Evolutionary conservation across 2,329 filamentous ascomycete species (phyloP), one percentile per base, ranked within the genome.

Genomic region (Epichloe gansuensis): DNA sequence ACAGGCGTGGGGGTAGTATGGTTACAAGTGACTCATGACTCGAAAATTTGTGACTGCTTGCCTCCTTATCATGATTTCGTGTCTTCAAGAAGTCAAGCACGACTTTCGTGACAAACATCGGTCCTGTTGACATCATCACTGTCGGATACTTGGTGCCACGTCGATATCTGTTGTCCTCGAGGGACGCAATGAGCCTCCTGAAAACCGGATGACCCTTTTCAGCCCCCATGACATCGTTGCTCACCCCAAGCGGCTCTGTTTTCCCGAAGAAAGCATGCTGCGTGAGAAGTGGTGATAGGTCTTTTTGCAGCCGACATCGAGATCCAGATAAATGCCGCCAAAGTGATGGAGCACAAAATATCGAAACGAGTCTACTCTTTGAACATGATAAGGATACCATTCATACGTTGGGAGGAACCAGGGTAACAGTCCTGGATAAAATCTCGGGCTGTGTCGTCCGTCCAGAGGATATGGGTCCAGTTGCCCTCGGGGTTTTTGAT

Each of bases 281-380:
- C 31, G 13, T 25, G 39, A 51, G 42, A 5, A 51, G 42, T 21
- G 42, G 41, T 15, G 50, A 46, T 4, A 51, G 50, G 28, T 51
- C 50, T 15, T 41, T 48, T 3, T 7, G n/a, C 47, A 48, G 25
- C 47, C 47, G 3, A 48, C 25, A 66, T 93, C 87, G 47, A 91
- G 70, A 62, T 93, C 87, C 59, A 91, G 82, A 67, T 91, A 91
- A 52, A 89, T 82, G 42, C 88, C 88, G 52, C 88, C 88, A 63
- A 81, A 91, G 67, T 88, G 80, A 51, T 82, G 76, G 35, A 93
- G 75, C 21, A 90, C 75, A 64, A 91, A 91, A 70, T 91, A 91
- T 49, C 87, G 79, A 60, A 91, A 86, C 5, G 85, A 75, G 63
- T 91, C 87, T 52, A 86, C 85, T 55, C 86, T 80, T 69, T 91